Base-by-base conservation (phyloP, 2,329 filamentous ascomycete species). In the Myriosclerotinia curreyana region DNA sequence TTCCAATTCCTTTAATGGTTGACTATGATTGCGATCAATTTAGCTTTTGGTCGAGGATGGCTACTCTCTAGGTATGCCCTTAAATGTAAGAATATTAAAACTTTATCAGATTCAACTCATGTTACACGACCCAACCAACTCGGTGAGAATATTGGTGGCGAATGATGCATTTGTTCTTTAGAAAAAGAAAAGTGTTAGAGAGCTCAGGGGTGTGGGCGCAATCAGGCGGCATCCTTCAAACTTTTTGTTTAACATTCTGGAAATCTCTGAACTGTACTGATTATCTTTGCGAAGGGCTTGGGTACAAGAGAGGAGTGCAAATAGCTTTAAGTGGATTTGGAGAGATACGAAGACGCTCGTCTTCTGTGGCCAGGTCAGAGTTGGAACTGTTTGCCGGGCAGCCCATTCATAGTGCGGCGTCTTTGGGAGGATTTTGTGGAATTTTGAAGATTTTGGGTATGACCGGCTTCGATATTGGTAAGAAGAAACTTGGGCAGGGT, bases 131-230 rank as follows among this genome's bases (percentile, higher is more conserved):
- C 31, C 31, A 53, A 53, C 31, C 50, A 38, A 3, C 50, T 52
- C 8, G 11, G 31, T 36, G 50, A 11, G 28, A 52, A 36, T 11
- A 12, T 15, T 15, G 6, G 20, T 46, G 40, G 25, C 54, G 25
- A 11, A 56, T 46, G 28, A 22, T 46, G 11, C 36, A 20, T 36
- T 25, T 36, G n/a, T 59, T 59, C 7, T 36, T 25, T 31, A 34
- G n/a, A 59, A 59, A 59, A 59, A 59, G 31, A 25, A 59, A 59
- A 59, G n/a, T 25, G 8, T 4, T 14, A 5, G 20, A 49, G 28
- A 31, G 28, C 28, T 31, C 28, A 31, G 28, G 42, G 31, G 14
- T 25, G 5, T 34, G 9, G 15, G 55, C 42, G 31, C 11, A 25
- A 48, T 25, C 42, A 48, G 42, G 55, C 28, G 3, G 42, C 55